Conservation (phyloP, 2,329 filamentous ascomycete genomes). For the Colletotrichum musicola region DNA sequence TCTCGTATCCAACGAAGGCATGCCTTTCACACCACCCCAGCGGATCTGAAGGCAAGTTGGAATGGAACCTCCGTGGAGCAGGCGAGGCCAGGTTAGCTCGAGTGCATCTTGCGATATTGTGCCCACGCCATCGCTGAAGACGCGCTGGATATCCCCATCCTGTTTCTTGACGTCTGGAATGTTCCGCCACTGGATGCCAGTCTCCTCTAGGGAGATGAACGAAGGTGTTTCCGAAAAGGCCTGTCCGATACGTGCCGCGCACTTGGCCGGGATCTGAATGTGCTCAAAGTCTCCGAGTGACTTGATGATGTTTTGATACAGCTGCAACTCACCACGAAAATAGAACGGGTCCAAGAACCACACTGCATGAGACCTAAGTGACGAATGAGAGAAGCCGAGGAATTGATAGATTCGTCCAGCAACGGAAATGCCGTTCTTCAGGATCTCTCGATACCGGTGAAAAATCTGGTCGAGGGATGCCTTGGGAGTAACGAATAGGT, state of each 20-base stretch:
- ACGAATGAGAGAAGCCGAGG: constrained; percentile 84
- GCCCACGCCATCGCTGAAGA: constrained; percentile 86
- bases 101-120: constrained; percentile 75
- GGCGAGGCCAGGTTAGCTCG: constrained; percentile 67
- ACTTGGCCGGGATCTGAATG: constrained; percentile 67
- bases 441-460: constrained; percentile 69
- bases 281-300: constrained; percentile 63
- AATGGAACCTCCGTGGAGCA: constrained; percentile 60
- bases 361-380: constrained; percentile 76
- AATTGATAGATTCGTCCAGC: constrained; percentile 75
- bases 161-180: constrained; percentile 66
- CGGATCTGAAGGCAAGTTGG: constrained; percentile 82
- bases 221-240: constrained; percentile 82
- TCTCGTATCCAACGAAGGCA: constrained; percentile 77
- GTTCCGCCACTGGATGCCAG: constrained; percentile 47
- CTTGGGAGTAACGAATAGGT: constrained; percentile 68
- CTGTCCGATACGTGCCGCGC: constrained; percentile 71
- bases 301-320: constrained; percentile 58
- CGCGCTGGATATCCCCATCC: constrained; percentile 56
- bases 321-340: constrained; percentile 49
- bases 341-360: constrained; percentile 71
- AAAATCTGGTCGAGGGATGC: constrained; percentile 63
- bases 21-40: constrained; percentile 81
- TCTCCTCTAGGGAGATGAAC: constrained; percentile 64
- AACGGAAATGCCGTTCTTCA: constrained; percentile 71